Base-by-base conservation (phyloP, 768 basidiomycete genomes). In the Amyloporia xantha region DNA sequence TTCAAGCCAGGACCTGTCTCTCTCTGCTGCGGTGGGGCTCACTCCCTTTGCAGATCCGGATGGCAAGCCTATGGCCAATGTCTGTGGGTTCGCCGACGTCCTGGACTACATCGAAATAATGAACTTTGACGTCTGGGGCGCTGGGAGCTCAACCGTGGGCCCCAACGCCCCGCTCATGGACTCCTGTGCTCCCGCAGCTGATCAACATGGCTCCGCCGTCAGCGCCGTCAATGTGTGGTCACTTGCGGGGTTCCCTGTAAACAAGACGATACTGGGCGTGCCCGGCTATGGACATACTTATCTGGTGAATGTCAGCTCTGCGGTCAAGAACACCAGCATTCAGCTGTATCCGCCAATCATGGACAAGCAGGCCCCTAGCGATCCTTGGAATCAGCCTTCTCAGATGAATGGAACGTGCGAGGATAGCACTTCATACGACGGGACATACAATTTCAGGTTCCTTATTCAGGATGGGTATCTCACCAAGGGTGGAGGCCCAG, bases 141-240 rank as follows among this genome's bases (percentile, higher is more conserved):
- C 50, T 11, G 75, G 74, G 62, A 71, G 73, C 38, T 61, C 69
- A 50, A 61, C 80, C 53, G 73, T 78, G 47, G 92, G 92, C 1
- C 81, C 95, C n/a, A 91, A 91, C 63, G 84, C 95, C 3, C 92
- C 94, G 9, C 72, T 96, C 41, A 70, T 82, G 49, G 84, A 96
- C 67, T 71, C 76, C 1, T 96, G 94, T 62, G 78, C 81, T 0
- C 66, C 82, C 27, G 56, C 72, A 0, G 67, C 65, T 5, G 69
- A 79, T 47, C 82, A 80, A 49, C 68, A 71, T 40, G 91, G 92
- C 4, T 96, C 92, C 28, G 93, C 87, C 15, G 71, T 74, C 26
- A 84, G 85, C 4, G 84, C 87, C 2, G 77, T 97, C 38, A 63
- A 71, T 12, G 77, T 79, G 5, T 98, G 94, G 95, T 79, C 75